Base-by-base conservation (phyloP, 208 protist genomes). In the Acanthamoeba lenticulata region DNA sequence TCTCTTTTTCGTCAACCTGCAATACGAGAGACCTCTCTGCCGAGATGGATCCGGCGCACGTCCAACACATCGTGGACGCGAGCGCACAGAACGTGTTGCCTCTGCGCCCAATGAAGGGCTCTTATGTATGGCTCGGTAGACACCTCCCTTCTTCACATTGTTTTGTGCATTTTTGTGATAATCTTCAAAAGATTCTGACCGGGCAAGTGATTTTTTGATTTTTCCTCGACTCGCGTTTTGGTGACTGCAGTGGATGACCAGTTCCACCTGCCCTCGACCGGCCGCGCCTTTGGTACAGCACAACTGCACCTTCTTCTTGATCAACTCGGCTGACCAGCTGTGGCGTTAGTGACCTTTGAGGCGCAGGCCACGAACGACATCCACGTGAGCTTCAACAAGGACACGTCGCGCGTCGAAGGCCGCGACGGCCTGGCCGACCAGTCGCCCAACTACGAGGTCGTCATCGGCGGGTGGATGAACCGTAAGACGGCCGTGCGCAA, bases 311-410 rank as follows among this genome's bases (percentile, higher is more conserved):
- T 34, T 32, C 45, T 49, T 49, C 5, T 49, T 5, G 15, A 19
- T 49, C 45, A 49, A 19, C 15, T 49, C 5, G 4, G 40, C 34
- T 74, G 11, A 74, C 65, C 7, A 11, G 5, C 65, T 19, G 5
- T 74, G 65, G 45, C 45, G 9, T 29, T n/a, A 86, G 77, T 86
- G 77, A 69, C 32, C 5, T 91, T 91, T 40, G 85, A 91, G 29
- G 85, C 85, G n/a, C 85, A 91, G 57, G 55, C 85, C 1, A 62
- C 7, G 7, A 91, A 91, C 57, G 85, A 91, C 57, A 91, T 91
- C 27, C 85, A 91, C 34, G 57, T 91, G 6, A 69, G 85, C 85
- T 91, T 91, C 36, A 91, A 91, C 55, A 60, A 69, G 85, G 85
- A 91, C 44, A 36, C 55, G 11, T 91, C 85, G 11, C 32, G 55